phyloP scores from a whole-genome alignment of 176 grass and related monocot genomes.

The Avena insularis region DNA sequence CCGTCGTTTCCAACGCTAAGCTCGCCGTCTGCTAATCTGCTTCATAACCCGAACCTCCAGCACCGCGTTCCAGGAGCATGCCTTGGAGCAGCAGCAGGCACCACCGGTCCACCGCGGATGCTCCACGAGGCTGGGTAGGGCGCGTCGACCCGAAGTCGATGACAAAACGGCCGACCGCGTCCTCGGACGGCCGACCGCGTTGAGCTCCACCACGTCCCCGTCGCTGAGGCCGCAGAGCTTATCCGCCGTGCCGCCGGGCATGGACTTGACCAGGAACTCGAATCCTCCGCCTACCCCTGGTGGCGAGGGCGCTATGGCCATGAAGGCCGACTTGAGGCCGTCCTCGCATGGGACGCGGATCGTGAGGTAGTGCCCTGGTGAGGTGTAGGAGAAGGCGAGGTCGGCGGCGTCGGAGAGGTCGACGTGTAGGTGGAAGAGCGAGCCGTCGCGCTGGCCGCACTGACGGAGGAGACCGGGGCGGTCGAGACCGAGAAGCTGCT shows the following conservation, averaged over 20 bases:
- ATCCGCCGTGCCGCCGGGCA: conserved; percentile 67
- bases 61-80: no score
- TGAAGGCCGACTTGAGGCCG: conserved; percentile 57
- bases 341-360: conserved; percentile 60
- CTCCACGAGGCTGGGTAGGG: no score
- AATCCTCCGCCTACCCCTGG: conserved; percentile 43
- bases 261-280: conserved; percentile 76
- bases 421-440: conserved; percentile 61
- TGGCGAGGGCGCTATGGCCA: conserved; percentile 70
- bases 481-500: no score
- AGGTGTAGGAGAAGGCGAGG: conserved; percentile 46
- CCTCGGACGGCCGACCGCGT: conserved; percentile 35
- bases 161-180: no score
- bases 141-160: no score
- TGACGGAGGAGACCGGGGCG: no score
- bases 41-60: no score
- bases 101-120: no score
- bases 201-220: conserved; percentile 76
- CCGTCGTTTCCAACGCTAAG: no score
- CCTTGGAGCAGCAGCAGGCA: no score
- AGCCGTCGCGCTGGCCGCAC: conserved; percentile 37
- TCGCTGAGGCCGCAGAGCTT: conserved; percentile 57
- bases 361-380: conserved; percentile 72
- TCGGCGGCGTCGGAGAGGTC: conserved; percentile 65
- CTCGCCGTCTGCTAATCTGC: no score